A percentile compares a stretch with the other conserved stretches of the same genome.
Evolutionary conservation across 106 monocot genomes (phyloP).

Genomic region (Triglochin maritima): DNA sequence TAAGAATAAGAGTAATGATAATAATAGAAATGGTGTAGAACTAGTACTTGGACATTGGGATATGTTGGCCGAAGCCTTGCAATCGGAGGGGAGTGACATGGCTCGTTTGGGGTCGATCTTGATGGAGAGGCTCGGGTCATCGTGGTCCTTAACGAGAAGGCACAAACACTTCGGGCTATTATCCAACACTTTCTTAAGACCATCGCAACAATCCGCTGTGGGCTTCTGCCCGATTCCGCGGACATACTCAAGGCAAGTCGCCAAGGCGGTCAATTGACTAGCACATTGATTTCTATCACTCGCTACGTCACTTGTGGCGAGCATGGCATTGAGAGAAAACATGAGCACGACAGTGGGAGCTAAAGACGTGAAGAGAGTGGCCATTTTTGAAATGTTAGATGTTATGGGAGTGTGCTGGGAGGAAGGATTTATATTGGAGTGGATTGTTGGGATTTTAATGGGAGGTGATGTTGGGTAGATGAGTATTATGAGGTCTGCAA

Average conservation of each 20-base stretch:
- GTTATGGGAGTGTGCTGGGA: no score
- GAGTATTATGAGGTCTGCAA: no score
- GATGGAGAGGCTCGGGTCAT: conserved; percentile 39
- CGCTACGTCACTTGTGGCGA: not conserved
- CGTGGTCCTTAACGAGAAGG: conserved; percentile 52
- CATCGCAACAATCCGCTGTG: conserved; percentile 51
- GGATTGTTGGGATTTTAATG: no score
- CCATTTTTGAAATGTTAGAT: no score
- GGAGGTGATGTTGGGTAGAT: no score
- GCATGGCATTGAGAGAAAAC: not conserved
- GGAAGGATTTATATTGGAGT: no score
- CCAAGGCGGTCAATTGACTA: conserved; percentile 29
- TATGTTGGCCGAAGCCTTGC: conserved; percentile 40
- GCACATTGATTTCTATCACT: conserved; percentile 46
- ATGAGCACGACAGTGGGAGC: not conserved
- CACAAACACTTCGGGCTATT: conserved; percentile 54
- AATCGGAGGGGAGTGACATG: conserved; percentile 32
- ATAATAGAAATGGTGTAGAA: not conserved
- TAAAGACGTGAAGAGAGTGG: not conserved
- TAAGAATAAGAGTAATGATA: not conserved
- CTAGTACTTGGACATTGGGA: conserved; percentile 37
- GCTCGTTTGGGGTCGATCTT: conserved; percentile 38
- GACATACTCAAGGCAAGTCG: conserved; percentile 43
- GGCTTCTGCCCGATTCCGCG: conserved; percentile 25
- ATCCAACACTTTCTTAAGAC: conserved; percentile 27